Base-by-base conservation (phyloP, 2,329 filamentous ascomycete genomes). In the Cucurbitaria berberidis region DNA sequence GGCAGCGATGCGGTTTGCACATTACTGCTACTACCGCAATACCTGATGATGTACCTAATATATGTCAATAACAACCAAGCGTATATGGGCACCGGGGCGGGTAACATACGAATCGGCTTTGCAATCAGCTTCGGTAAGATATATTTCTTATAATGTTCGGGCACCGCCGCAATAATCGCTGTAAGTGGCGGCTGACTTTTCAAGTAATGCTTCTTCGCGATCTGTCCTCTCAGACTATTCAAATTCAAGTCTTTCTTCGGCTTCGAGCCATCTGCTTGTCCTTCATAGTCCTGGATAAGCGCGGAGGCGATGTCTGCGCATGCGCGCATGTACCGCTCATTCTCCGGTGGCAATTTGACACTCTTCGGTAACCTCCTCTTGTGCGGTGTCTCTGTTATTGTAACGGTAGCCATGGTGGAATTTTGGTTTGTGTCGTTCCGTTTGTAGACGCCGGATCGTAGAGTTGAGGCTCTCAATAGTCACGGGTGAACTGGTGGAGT, bases 91-190 rank as follows among this genome's bases (percentile, higher is more conserved):
- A 7, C n/a, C 18, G n/a, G 7, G 5, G 5, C 21, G 21, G 35
- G 18, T 38, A 26, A 79, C 83, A 68, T 82, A 89, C 90, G 84
- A 55, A 99, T 98, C 1, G 95, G 95, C 77, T 99, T 99, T 22
- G 96, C 95, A 66, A 99, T 92, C 58, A 99, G 81, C 78, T 96
- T 96, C 18, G 93, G 95, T 57, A 98, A 78, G 57, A 99, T 97
- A 70, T 98, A 98, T 80, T 98, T 99, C 82, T 98, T 99, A 80
- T 98, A 97, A 75, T 98, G 93, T 74, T 99, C 95, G n/a, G 96
- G 96, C 30, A 99, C 93, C 9, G 95, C 95, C 48, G 95, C 91
- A 71, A 99, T 98, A 71, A 99, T 99, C 55, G 95, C 93, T 8
- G 93, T 98, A 60, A 99, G 80, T 22, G 96, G 91, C 27, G 95